These are phyloP conservation scores for Aspergillus sp. DNA, from an alignment of 2,329 filamentous ascomycete genomes.

Conservation along the genomic window DNA sequence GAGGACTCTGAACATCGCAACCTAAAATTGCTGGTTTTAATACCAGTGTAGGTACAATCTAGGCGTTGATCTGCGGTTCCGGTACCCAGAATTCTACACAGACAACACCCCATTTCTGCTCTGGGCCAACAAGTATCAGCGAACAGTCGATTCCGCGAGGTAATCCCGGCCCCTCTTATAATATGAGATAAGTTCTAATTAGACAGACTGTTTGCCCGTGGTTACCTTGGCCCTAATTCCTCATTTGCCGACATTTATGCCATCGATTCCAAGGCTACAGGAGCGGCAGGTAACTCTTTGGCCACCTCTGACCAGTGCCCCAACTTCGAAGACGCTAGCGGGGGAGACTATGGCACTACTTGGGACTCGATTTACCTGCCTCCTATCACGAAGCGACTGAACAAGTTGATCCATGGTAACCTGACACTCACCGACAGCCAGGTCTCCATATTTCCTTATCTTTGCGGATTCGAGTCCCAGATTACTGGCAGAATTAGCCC, in stretches of 20 bases:
- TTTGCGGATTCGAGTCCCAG: conserved; percentile 71
- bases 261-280: conserved; percentile 56
- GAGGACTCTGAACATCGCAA: not conserved
- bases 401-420: conserved; percentile 52
- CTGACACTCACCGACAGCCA: conserved; percentile 57
- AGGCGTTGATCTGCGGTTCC: conserved; percentile 17
- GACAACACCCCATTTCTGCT: conserved; percentile 55
- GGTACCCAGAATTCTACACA: conserved; percentile 47
- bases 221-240: conserved; percentile 60
- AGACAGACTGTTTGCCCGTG: conserved; percentile 56
- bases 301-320: conserved; percentile 64
- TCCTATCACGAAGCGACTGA: conserved; percentile 47
- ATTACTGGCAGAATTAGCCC: conserved; percentile 62
- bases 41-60: conserved; percentile 29
- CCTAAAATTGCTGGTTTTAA: not conserved
- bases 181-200: too few relatives aligned
- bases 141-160: conserved; percentile 32
- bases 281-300: conserved; percentile 62
- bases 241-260: conserved; percentile 41
- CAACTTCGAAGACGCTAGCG: conserved; percentile 53
- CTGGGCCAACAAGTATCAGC: conserved; percentile 67
- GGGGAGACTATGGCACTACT: conserved; percentile 22
- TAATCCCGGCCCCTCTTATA: not conserved
- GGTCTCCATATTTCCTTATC: conserved; percentile 61
- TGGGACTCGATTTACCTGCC: conserved; percentile 19